Evolutionary conservation across 495 filamentous ascomycete species (phyloP).

Genomic region (Xylaria telfairii): DNA sequence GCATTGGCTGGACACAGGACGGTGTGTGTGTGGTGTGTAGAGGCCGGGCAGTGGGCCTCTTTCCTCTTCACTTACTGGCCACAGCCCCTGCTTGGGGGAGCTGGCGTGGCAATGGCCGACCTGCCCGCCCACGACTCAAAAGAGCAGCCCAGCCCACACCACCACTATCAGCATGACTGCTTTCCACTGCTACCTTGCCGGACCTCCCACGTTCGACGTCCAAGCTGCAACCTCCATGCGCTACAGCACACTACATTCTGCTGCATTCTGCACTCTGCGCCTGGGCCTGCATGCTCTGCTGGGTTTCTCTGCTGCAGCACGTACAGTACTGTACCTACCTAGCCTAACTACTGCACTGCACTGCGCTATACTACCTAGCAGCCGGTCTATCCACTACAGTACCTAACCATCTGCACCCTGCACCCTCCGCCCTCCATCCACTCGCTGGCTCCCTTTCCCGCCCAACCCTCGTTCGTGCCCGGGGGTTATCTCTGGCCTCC

Average conservation of each 20-base stretch:
- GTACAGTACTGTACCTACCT: too few relatives aligned
- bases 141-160: conserved; percentile 7
- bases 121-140: conserved; percentile 12
- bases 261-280: conserved; percentile 9
- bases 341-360: too few relatives aligned
- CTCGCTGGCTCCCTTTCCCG: conserved; percentile 19
- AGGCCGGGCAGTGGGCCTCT: conserved; percentile 3
- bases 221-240: conserved; percentile 2
- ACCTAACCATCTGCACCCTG: not conserved
- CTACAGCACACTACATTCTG: conserved; percentile 17
- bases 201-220: not conserved
- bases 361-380: too few relatives aligned
- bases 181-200: not conserved
- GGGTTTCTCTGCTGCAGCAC: not conserved
- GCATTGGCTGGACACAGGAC: not conserved
- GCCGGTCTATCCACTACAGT: too few relatives aligned
- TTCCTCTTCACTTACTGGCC: not conserved
- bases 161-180: not conserved
- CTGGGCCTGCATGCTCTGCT: conserved; percentile 1
- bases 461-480: conserved; percentile 13
- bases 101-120: conserved; percentile 1
- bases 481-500: conserved; percentile 32
- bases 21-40: not conserved
- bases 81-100: not conserved
- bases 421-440: not conserved